phyloP scores from a whole-genome alignment of 495 filamentous ascomycete genomes.

The Hypoxylon perforatum region DNA sequence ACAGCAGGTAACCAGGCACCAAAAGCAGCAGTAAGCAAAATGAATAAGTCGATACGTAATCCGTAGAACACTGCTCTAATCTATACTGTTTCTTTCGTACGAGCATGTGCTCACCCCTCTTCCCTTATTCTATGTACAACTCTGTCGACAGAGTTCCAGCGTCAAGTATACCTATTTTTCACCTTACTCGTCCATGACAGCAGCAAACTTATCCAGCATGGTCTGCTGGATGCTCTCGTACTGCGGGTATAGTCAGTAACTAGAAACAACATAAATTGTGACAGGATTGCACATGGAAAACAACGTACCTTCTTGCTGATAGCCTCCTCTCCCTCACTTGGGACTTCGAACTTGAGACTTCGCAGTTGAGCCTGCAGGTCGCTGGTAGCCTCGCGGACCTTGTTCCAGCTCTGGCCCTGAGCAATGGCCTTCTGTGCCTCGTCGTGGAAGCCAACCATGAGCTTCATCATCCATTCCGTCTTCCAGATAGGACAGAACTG shows the following conservation, averaged over 20 bases:
- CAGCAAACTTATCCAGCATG: slow-evolving; percentile 96
- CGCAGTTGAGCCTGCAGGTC: slow-evolving; percentile 86
- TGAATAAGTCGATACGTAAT: not conserved
- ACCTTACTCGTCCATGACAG: slow-evolving; percentile 88
- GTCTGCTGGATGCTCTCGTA: slow-evolving; percentile 91
- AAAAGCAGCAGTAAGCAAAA: not conserved
- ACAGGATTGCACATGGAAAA: not conserved
- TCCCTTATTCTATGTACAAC: not conserved
- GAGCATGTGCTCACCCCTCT: not conserved
- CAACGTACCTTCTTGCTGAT: slow-evolving; percentile 79
- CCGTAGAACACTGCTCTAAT: not conserved
- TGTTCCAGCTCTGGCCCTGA: slow-evolving; percentile 88
- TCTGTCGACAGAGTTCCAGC: not conserved
- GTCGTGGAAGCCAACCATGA: slow-evolving; percentile 97
- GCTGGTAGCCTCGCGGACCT: slow-evolving; percentile 88
- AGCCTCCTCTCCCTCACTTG: slow-evolving; percentile 77
- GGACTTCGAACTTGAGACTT: slow-evolving; percentile 96
- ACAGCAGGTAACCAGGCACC: not conserved
- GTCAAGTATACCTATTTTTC: not conserved
- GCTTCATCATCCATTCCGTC: slow-evolving; percentile 99
- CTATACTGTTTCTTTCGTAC: not conserved
- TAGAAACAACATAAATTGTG: slow-evolving; percentile 5
- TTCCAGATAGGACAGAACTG: slow-evolving; percentile 99
- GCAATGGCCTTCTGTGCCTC: slow-evolving; percentile 95
- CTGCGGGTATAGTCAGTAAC: slow-evolving; percentile 51